A percentile compares a stretch with the other conserved stretches of the same genome.
These are phyloP conservation scores for Penicillium diatomitis DNA, from an alignment of 495 filamentous ascomycete species.

Conservation along the genomic window DNA sequence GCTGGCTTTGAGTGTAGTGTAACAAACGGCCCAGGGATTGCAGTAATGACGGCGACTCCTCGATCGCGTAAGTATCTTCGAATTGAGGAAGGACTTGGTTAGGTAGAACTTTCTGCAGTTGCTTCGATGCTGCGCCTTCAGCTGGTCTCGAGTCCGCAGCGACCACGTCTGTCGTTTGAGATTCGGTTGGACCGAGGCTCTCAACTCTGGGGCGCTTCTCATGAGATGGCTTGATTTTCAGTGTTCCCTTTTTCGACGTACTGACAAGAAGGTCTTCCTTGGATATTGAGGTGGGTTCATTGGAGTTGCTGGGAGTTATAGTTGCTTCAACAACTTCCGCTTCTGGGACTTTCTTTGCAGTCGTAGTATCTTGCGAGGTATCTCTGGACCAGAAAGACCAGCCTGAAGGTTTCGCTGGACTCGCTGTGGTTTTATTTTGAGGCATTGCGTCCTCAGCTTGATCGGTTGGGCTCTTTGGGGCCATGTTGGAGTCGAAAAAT, in stretches of 20 bases:
- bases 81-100: slow-evolving; percentile 66
- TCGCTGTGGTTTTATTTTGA: slow-evolving; percentile 28
- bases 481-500: slow-evolving; percentile 12
- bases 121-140: slow-evolving; percentile 33
- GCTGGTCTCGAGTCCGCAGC: slow-evolving; percentile 14
- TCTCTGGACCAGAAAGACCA: slow-evolving; percentile 86
- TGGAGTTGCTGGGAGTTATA: slow-evolving; percentile 41
- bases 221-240: slow-evolving; percentile 38
- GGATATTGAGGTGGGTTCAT: slow-evolving; percentile 9
- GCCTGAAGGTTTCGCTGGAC: slow-evolving; percentile 47
- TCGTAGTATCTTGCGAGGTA: slow-evolving; percentile 32
- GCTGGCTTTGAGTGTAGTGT: slow-evolving; percentile 49
- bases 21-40: slow-evolving; percentile 61
- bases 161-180: slow-evolving; percentile 26
- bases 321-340: slow-evolving; percentile 57
- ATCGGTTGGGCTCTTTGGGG: slow-evolving; percentile 12
- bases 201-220: slow-evolving; percentile 27
- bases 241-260: slow-evolving; percentile 36
- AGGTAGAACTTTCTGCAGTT: slow-evolving; percentile 36
- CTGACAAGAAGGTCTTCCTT: slow-evolving; percentile 23
- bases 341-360: slow-evolving; percentile 23
- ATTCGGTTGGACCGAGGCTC: slow-evolving; percentile 18
- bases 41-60: slow-evolving; percentile 60
- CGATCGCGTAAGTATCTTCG: slow-evolving; percentile 54
- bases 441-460: slow-evolving; percentile 15